phyloP scores from a whole-genome alignment of 164 flowering plant genomes.

The Magnolia sinica region DNA sequence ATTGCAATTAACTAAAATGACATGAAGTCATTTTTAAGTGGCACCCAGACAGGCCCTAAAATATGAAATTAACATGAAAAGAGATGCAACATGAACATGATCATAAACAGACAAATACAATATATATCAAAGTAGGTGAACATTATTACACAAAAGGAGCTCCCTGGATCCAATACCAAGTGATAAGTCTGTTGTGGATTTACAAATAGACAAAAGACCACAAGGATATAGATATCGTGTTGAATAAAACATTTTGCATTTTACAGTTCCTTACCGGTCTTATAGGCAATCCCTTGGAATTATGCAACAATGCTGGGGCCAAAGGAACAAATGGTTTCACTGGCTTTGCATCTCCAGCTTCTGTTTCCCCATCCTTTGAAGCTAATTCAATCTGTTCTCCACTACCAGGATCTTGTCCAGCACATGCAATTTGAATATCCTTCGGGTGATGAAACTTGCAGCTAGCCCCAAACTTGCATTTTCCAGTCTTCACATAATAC shows the following conservation, averaged over 20 bases:
- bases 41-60: too few species aligned
- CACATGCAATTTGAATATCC: slow-evolving; percentile 42
- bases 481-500: slow-evolving; percentile 94
- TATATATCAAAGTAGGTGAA: too few species aligned
- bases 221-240: not conserved
- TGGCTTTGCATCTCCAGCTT: slow-evolving; percentile 25
- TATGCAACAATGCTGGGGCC: slow-evolving; percentile 57
- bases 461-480: slow-evolving; percentile 74
- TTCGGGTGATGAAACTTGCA: slow-evolving; percentile 98
- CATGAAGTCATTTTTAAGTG: too few species aligned
- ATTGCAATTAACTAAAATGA: too few species aligned
- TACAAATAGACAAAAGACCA: too few species aligned
- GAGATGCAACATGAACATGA: too few species aligned
- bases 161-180: too few species aligned
- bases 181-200: too few species aligned
- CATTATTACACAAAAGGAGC: too few species aligned
- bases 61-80: too few species aligned
- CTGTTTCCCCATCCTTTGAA: slow-evolving; percentile 17
- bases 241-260: not conserved
- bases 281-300: slow-evolving; percentile 89
- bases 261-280: slow-evolving; percentile 57
- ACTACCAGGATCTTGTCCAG: slow-evolving; percentile 38
- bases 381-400: slow-evolving; percentile 29
- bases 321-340: slow-evolving; percentile 30
- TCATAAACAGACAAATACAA: too few species aligned